Percentiles rank a stretch among this genome's conserved stretches.
phyloP scores from a whole-genome alignment of 495 filamentous ascomycete species.

The Neurospora hispaniola region DNA sequence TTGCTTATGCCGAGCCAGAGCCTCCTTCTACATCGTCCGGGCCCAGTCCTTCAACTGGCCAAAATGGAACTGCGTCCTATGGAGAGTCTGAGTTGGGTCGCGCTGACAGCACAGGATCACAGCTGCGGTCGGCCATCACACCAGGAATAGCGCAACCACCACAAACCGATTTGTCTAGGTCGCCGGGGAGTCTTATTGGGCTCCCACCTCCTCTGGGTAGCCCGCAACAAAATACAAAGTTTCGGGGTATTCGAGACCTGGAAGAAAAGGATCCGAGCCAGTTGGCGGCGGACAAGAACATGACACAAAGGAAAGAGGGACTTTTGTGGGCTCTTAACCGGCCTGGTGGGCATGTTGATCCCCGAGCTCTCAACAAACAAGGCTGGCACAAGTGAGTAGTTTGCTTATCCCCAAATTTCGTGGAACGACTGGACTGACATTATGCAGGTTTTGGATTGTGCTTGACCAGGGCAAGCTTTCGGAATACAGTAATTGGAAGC shows the following conservation, averaged over 20 bases:
- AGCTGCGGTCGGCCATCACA: constrained; percentile 37
- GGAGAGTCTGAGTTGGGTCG: constrained; percentile 58
- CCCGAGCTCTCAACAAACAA: constrained; percentile 88
- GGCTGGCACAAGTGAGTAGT: constrained; percentile 94
- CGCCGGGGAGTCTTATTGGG: constrained; percentile 31
- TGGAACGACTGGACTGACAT: constrained; percentile 5
- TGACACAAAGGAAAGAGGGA: constrained; percentile 66
- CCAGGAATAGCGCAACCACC: constrained; percentile 17
- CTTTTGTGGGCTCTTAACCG: constrained; percentile 88
- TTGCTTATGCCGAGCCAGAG: constrained; percentile 68
- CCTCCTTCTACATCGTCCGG: constrained; percentile 21
- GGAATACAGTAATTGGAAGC: constrained; percentile 99
- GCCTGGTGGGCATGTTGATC: constrained; percentile 90
- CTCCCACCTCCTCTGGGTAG: constrained; percentile 29
- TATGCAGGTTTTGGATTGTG: constrained; percentile 87
- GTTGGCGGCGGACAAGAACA: constrained; percentile 37
- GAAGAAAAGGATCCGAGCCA: constrained; percentile 63
- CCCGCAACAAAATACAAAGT: constrained; percentile 52
- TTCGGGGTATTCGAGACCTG: constrained; percentile 80
- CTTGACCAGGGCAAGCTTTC: constrained; percentile 92
- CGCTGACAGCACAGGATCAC: constrained; percentile 62
- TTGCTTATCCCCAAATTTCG: too few relatives aligned
- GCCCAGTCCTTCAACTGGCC: constrained; percentile 10
- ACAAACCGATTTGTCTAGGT: constrained; percentile 28
- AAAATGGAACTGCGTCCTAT: constrained; percentile 33